Evolutionary conservation across 805 yeast genomes (phyloP).

Genomic region (Cyberlindnera japonica): DNA sequence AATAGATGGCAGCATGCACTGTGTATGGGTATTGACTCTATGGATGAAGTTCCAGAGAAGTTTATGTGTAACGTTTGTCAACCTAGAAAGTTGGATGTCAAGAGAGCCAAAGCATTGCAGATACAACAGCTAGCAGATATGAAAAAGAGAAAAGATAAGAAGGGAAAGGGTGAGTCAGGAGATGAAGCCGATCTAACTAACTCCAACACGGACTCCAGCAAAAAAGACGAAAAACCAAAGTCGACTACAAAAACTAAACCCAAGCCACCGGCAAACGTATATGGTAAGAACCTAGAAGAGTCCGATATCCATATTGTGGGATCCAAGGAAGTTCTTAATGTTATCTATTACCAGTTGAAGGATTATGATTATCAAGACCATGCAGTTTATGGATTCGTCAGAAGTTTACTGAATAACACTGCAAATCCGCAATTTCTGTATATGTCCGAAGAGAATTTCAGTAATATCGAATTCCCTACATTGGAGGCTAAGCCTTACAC

Average conservation of each 20-base stretch:
- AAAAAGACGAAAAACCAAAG: slow-evolving; percentile 16
- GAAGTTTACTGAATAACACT: slow-evolving; percentile 23
- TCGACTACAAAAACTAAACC: slow-evolving; percentile 10
- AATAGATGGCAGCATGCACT: slow-evolving; percentile 92
- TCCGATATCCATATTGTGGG: slow-evolving; percentile 32
- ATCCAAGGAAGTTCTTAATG: slow-evolving; percentile 35
- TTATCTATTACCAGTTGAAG: slow-evolving; percentile 32
- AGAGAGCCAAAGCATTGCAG: slow-evolving; percentile 41
- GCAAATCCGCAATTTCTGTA: slow-evolving; percentile 10
- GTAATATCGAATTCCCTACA: slow-evolving; percentile 28
- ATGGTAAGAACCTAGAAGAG: slow-evolving; percentile 33
- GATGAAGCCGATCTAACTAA: slow-evolving; percentile 8
- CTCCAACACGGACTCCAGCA: slow-evolving; percentile 8
- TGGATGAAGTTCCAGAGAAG: slow-evolving; percentile 76
- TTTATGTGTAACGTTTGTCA: slow-evolving; percentile 80
- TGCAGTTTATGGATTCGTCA: slow-evolving; percentile 42
- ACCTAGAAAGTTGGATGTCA: slow-evolving; percentile 43
- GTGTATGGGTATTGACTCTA: slow-evolving; percentile 76
- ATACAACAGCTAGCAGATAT: slow-evolving; percentile 21
- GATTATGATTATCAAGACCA: slow-evolving; percentile 42
- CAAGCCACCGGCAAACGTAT: slow-evolving; percentile 20
- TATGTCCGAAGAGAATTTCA: slow-evolving; percentile 24
- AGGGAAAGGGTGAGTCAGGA: not conserved
- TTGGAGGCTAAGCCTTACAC: slow-evolving; percentile 53
- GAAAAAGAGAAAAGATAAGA: slow-evolving; percentile 18